Evolutionary conservation across 257 asterid species (phyloP).

Genomic region (Solanum tacnaense): DNA sequence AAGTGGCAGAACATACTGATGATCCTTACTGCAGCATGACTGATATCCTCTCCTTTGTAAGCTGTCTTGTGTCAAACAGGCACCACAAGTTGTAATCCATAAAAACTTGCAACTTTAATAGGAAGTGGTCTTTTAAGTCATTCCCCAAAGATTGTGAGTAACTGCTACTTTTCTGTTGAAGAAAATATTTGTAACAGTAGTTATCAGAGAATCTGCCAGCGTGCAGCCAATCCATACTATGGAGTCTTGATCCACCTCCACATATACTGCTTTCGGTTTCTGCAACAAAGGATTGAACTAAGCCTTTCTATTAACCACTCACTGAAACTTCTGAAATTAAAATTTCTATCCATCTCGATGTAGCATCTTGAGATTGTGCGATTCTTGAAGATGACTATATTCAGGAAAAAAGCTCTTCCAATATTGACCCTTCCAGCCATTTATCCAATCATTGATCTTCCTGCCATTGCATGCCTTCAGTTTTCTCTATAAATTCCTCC

Average conservation of each 20-base stretch:
- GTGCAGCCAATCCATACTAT: not conserved
- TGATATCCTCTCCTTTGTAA: not conserved
- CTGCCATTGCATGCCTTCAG: not conserved
- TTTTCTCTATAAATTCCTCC: not conserved
- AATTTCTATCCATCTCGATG: not conserved
- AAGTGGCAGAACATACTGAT: not conserved
- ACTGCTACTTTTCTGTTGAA: not conserved
- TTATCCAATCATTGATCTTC: no score
- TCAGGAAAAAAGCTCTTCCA: not conserved
- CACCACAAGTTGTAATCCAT: not conserved
- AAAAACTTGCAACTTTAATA: not conserved
- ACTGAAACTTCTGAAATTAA: not conserved
- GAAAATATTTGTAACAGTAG: not conserved
- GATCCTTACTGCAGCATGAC: not conserved
- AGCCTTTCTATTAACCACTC: not conserved
- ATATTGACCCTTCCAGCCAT: not conserved
- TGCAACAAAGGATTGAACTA: not conserved
- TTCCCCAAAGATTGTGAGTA: not conserved
- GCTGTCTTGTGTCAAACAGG: not conserved
- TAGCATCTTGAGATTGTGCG: not conserved
- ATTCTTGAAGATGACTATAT: not conserved
- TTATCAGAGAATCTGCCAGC: not conserved
- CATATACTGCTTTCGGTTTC: not conserved
- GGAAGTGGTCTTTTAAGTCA: not conserved
- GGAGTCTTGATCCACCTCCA: not conserved